Evolutionary conservation across 495 filamentous ascomycete species (phyloP), one percentile per base, ranked within the genome.

Genomic region (Penicillium parvum): DNA sequence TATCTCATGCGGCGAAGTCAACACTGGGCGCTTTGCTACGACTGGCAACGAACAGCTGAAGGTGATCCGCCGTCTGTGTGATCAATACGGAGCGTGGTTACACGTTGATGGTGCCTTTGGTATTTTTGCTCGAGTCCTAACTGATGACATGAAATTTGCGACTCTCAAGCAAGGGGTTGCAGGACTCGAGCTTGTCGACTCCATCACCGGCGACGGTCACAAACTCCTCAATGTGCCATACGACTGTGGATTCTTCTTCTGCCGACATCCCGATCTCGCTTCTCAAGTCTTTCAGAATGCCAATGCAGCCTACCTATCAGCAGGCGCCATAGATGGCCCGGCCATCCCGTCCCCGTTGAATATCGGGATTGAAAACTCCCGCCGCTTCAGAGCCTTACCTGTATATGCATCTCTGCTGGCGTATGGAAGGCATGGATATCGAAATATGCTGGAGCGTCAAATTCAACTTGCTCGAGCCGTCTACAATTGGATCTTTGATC

Each of bases 171-270:
- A 68, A 7, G 73, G 72, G 5, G 73, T 69, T 2, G 75, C 75
- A 6, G 87, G 86, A 2, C 55, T 95, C n/a, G 86, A 95, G 42
- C 68, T 90, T 11, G 88, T 83, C 2, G 89, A 97, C 57, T 94
- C 87, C 23, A 85, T 97, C 23, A 78, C 85, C 0, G 84, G 84
- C 0, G 91, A 97, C 52, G 86, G 75, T 2, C 91, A 97, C 60
- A 96, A 96, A 56, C 65, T 96, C 5, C 73, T 97, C n/a, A 96
- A 96, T 50, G 89, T 95, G 69, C 90, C 91, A 3, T 97, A 97
- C 47, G 91, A 97, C 61, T 90, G 80, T 50, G 91, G 91, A 10
- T 86, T 96, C 61, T 95, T 94, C 74, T 75, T 95, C 49, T 83
- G 78, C 49, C 80, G 82, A 7, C 70, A 85, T 39, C 65, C 75